Evolutionary conservation across 805 yeast species (phyloP), one percentile per base, ranked within the genome.

Genomic region (Pichia cephalocereana): DNA sequence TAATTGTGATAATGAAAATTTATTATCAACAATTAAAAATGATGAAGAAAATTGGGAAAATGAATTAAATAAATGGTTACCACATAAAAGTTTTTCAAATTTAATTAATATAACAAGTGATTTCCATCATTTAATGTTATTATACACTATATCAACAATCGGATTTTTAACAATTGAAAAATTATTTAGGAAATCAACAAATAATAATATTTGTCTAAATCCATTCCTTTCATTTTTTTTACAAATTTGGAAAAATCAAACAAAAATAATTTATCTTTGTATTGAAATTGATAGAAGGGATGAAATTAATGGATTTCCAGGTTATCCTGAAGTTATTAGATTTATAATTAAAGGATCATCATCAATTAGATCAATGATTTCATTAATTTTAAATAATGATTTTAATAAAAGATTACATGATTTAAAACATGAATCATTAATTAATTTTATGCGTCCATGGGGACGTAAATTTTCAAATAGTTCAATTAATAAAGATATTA

Each of bases 171-270:
- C 72, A 6, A 73, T 78, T 31, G 66, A 69, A 56, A 75, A 74
- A 51, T 52, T 76, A 8, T 73, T 70, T 55, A n/a, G 14, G 17
- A 40, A 40, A n/a, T 55, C 50, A 12, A 52, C 55, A 31, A 61
- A 60, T 11, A 57, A 19, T 19, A 19, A 19, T 19, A 19, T 75
- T 8, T 70, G 74, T 19, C 53, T 77, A 45, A 82, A 82, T 56
- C 93, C 93, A 19, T 85, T 81, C 56, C 58, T 79, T 43, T 75
- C 75, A 19, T 69, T 72, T 43, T 75, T 80, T 51, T 64, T 82
- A 10, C 76, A 77, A 43, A 58, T 78, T 7, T 85, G 93, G 91
- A 80, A 82, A 55, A 72, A 76, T 40, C 77, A 79, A 55, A 81
- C 89, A 2, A 73, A 72, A 50, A 70, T 80, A 3, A 71, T 84